A percentile compares a stretch with the other conserved stretches of the same genome.
phyloP scores from a whole-genome alignment of 306 rosid species.

The Canavalia ensiformis region DNA sequence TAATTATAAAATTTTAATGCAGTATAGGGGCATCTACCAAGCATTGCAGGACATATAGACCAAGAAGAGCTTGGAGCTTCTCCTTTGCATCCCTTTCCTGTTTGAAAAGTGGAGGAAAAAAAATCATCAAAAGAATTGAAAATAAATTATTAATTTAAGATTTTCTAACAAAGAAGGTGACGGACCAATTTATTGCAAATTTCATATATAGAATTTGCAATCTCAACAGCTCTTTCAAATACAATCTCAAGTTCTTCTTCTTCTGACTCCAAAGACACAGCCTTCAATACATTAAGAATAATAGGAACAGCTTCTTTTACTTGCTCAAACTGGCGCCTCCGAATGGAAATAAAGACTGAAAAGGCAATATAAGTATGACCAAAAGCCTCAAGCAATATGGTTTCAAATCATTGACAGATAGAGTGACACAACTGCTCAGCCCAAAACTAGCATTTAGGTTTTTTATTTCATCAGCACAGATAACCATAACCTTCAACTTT shows the following conservation, averaged over 20 bases:
- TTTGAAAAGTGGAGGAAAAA: conserved; percentile 42
- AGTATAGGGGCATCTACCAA: conserved; percentile 59
- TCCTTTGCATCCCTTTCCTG: conserved; percentile 68
- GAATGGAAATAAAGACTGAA: conserved; percentile 77
- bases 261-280: conserved; percentile 60
- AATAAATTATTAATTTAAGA: conserved; percentile 43
- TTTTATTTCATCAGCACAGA: conserved; percentile 41
- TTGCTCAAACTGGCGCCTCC: conserved; percentile 88
- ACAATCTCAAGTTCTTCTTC: conserved; percentile 63
- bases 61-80: conserved; percentile 78
- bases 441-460: conserved; percentile 41
- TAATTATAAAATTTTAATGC: background rate
- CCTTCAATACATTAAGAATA: conserved; percentile 76
- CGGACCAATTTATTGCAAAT: conserved; percentile 75
- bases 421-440: conserved; percentile 16
- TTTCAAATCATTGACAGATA: conserved; percentile 40
- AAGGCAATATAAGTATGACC: conserved; percentile 44
- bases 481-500: background rate
- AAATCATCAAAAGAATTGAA: conserved; percentile 32
- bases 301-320: conserved; percentile 71
- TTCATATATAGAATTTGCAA: conserved; percentile 73
- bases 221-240: conserved; percentile 64
- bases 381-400: conserved; percentile 35
- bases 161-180: conserved; percentile 41
- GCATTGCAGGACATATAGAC: conserved; percentile 78